phyloP scores from a whole-genome alignment of 352 stramenopile genomes.

The Globisporangium canariense region DNA sequence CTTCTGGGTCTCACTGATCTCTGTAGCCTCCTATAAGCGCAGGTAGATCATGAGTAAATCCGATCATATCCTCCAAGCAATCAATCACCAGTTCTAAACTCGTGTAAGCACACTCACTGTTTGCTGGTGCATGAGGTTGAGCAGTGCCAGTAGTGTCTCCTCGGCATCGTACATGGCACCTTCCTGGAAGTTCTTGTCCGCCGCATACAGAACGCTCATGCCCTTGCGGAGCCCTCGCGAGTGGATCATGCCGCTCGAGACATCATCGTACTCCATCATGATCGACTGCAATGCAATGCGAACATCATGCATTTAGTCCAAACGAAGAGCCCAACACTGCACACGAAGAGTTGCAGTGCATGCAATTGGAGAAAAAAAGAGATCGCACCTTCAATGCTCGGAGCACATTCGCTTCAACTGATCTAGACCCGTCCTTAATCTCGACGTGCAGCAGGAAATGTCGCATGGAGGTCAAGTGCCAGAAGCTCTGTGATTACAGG shows the following conservation, averaged over 20 bases:
- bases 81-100: not conserved
- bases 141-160: constrained; percentile 75
- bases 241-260: constrained; percentile 70
- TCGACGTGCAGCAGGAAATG: constrained; percentile 84
- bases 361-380: not conserved
- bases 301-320: not conserved
- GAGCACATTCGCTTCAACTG: constrained; percentile 74
- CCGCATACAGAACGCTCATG: constrained; percentile 79
- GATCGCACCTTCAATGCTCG: constrained; percentile 48
- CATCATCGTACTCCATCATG: constrained; percentile 85
- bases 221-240: constrained; percentile 76
- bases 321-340: not conserved
- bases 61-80: not conserved
- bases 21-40: constrained; percentile 37
- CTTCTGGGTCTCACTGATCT: constrained; percentile 73
- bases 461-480: constrained; percentile 86
- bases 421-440: constrained; percentile 71
- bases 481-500: constrained; percentile 64
- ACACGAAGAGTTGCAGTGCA: not conserved
- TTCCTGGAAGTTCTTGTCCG: constrained; percentile 85
- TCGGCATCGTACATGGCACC: constrained; percentile 87
- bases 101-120: constrained; percentile 26
- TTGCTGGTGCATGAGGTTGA: constrained; percentile 87
- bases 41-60: not conserved
- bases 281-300: constrained; percentile 33